A percentile compares a stretch with the other conserved stretches of the same genome.
Evolutionary conservation across 148 eudicot species (phyloP).

Genomic region (Rhododendron kiyosumense): DNA sequence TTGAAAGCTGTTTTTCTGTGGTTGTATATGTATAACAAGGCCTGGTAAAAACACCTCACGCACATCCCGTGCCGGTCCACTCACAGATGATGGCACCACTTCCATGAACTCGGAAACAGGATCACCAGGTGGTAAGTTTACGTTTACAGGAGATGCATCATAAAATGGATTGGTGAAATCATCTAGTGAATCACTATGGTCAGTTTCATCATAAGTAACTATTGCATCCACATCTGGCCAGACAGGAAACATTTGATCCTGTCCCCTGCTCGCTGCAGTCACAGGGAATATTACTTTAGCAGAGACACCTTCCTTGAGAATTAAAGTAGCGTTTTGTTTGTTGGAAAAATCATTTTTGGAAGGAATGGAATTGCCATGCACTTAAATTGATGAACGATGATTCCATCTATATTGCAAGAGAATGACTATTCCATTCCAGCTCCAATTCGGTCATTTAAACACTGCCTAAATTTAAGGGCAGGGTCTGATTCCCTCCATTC

Average conservation of each 20-base stretch:
- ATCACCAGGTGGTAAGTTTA: slow-evolving; percentile 21
- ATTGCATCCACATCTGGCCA: slow-evolving; percentile 13
- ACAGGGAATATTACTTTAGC: neutral
- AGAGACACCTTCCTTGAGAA: neutral
- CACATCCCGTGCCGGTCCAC: slow-evolving; percentile 29
- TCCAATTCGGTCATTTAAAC: neutral
- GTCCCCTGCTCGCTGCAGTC: slow-evolving; percentile 22
- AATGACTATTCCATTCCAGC: neutral
- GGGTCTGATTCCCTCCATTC: neutral
- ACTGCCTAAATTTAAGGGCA: neutral
- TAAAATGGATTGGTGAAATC: slow-evolving; percentile 22
- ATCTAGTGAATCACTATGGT: slow-evolving; percentile 17
- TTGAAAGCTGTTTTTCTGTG: slow-evolving; percentile 27
- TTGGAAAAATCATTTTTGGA: neutral
- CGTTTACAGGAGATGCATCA: slow-evolving; percentile 12
- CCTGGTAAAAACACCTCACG: slow-evolving; percentile 68
- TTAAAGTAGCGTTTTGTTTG: neutral
- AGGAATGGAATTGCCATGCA: neutral
- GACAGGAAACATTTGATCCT: slow-evolving; percentile 23
- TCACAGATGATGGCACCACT: slow-evolving; percentile 36
- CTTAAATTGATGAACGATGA: neutral
- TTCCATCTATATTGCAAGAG: neutral
- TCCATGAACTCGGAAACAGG: slow-evolving; percentile 51
- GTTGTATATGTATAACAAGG: slow-evolving; percentile 47
- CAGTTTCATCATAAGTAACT: slow-evolving; percentile 17